Percentiles rank a stretch among this genome's conserved stretches.
These are phyloP conservation scores for Phaseolus coccineus DNA, from an alignment of 331 rosid genomes.

Conservation along the genomic window DNA sequence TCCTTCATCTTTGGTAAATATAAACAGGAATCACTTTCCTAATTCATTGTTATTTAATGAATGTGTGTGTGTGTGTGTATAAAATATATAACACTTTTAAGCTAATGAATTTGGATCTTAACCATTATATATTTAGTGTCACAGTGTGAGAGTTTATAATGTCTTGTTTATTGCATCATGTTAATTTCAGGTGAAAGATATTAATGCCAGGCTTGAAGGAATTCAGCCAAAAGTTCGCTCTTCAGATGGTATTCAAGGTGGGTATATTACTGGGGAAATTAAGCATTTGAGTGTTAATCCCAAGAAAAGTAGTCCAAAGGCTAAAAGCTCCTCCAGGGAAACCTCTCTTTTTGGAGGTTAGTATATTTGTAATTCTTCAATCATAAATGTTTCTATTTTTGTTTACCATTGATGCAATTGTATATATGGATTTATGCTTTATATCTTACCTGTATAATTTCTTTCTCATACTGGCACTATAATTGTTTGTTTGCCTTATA, in stretches of 20 bases:
- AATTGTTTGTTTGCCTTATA: not conserved
- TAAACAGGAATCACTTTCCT: slow-evolving; percentile 29
- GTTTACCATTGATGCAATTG: slow-evolving; percentile 17
- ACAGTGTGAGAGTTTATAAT: slow-evolving; percentile 9
- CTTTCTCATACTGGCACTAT: slow-evolving; percentile 24
- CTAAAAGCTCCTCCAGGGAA: slow-evolving; percentile 87
- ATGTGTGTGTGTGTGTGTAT: no score
- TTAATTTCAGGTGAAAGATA: slow-evolving; percentile 90
- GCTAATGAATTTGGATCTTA: not conserved
- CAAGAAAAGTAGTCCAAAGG: slow-evolving; percentile 95
- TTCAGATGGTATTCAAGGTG: slow-evolving; percentile 71
- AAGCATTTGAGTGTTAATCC: slow-evolving; percentile 63
- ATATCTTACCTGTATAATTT: slow-evolving; percentile 23
- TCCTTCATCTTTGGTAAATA: slow-evolving; percentile 82
- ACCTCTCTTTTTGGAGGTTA: slow-evolving; percentile 89
- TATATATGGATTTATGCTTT: slow-evolving; percentile 9
- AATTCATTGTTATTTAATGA: not conserved
- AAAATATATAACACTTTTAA: no score
- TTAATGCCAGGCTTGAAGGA: slow-evolving; percentile 95
- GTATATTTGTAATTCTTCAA: slow-evolving; percentile 46
- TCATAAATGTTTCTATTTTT: slow-evolving; percentile 9
- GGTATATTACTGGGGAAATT: slow-evolving; percentile 70
- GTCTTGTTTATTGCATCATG: slow-evolving; percentile 25
- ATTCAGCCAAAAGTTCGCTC: slow-evolving; percentile 85
- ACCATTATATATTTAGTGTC: slow-evolving; percentile 16